A percentile compares a stretch with the other conserved stretches of the same genome.
phyloP scores from a whole-genome alignment of 108 stramenopile genomes.

The Nitzschia inconspicua region DNA sequence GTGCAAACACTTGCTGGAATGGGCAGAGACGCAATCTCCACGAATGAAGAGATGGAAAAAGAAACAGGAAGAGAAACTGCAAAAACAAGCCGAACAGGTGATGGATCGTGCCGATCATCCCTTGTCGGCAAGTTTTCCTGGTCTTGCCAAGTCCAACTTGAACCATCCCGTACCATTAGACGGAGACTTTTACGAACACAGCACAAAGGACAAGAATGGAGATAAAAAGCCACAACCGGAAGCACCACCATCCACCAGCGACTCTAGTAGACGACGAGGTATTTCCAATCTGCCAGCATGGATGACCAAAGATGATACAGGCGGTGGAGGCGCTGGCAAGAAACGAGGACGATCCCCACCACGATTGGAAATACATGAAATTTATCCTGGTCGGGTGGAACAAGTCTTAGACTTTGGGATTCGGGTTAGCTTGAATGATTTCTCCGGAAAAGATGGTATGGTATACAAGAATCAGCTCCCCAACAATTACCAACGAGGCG shows the following conservation, averaged over 20 bases:
- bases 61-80: conserved; percentile 27
- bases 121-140: conserved; percentile 69
- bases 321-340: conserved; percentile 8
- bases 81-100: conserved; percentile 21
- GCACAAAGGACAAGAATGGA: conserved; percentile 2
- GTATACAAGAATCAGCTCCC: conserved; percentile 86
- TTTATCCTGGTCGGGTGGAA: conserved; percentile 79
- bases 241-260: conserved; percentile 14
- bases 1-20: conserved; percentile 53
- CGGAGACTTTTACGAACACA: conserved; percentile 78
- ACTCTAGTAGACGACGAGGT: conserved; percentile 41
- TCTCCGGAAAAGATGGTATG: conserved; percentile 65
- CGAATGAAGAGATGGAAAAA: conserved; percentile 51
- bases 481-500: conserved; percentile 20
- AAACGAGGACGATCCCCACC: conserved; percentile 22
- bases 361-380: conserved; percentile 60
- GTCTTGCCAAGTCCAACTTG: conserved; percentile 79
- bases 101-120: conserved; percentile 29
- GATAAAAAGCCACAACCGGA: conserved; percentile 24
- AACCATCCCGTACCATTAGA: conserved; percentile 67
- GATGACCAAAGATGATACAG: conserved; percentile 67
- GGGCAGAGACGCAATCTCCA: conserved; percentile 62
- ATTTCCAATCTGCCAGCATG: conserved; percentile 84
- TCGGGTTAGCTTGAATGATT: conserved; percentile 67
- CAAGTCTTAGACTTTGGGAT: conserved; percentile 92